Base-by-base conservation (phyloP, 2,329 filamentous ascomycete species). In the Alternaria longipes region DNA sequence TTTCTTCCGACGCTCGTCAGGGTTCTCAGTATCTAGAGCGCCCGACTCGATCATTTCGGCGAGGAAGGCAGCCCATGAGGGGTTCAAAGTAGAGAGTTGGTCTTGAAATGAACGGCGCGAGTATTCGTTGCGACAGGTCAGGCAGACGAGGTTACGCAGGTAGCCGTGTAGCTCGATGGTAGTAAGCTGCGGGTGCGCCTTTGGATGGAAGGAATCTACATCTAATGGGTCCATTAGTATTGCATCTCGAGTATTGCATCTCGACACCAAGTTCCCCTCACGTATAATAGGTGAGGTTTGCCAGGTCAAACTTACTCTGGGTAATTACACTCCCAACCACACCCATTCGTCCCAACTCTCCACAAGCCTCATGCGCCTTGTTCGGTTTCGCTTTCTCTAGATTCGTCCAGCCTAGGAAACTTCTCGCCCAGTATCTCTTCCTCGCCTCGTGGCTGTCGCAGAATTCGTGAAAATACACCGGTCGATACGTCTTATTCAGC, bases 401-500 rank as follows among this genome's bases (percentile, higher is more conserved):
- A 45, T 88, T 93, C 4, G 92, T 89, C 94, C 94, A 98, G 38
- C 95, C 95, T 20, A 99, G 82, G 78, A 97, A 99, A 74, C 92
- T 97, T 50, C 95, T 84, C 1, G 95, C 94, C 95, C 95, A 99
- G 78, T 99, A 99, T 63, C 95, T 84, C 79, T 97, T 95, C 66
- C 95, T 85, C 12, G 91, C 89, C 77, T 94, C 92, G 79, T 98
- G 94, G 66, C 83, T 91, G 47, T 85, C 82, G 44, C 93, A 80
- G 74, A 98, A 99, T 77, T 99, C 95, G 78, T 93, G 89, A 78
- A 91, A 94, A 81, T 97, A 99, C 67, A 97, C 96, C 32, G 94
- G 95, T 2, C 91, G 88, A 75, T 97, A 97, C 14, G 87, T 88
- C 81, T 91, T 93, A 81, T 98, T 98, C 73, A 95, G 85, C 44